Evolutionary conservation across 1,284 basidiomycete species (phyloP).

Genomic region (Ceratobasidium sp.): DNA sequence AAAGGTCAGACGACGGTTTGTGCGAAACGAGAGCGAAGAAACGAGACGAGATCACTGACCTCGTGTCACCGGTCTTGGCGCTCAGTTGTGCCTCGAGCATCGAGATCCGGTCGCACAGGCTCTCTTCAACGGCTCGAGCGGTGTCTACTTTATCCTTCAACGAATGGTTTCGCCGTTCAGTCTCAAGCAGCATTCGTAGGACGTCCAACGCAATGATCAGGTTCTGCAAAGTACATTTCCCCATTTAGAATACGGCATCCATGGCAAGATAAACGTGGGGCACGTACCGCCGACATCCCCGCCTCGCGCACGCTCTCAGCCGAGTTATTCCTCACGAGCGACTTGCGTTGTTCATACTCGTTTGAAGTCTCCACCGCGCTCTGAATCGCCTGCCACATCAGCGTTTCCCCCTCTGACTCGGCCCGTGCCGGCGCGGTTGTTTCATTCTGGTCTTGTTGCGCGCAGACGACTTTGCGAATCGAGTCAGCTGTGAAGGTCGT

Average conservation of each 20-base stretch:
- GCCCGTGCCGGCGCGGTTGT: background rate
- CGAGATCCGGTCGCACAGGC: slow-evolving; percentile 34
- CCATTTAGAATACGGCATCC: background rate
- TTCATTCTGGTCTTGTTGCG: background rate
- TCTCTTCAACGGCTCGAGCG: slow-evolving; percentile 29
- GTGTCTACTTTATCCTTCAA: slow-evolving; percentile 21
- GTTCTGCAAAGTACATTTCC: background rate
- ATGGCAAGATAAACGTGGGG: background rate
- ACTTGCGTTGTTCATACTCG: slow-evolving; percentile 20
- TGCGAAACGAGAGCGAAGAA: background rate
- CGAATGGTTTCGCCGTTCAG: background rate
- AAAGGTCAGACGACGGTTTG: background rate
- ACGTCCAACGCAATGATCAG: slow-evolving; percentile 12
- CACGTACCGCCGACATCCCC: slow-evolving; percentile 6
- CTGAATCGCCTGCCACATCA: slow-evolving; percentile 31
- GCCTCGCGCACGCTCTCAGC: background rate
- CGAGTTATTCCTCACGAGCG: slow-evolving; percentile 5
- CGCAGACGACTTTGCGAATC: slow-evolving; percentile 15
- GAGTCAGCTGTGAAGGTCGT: background rate
- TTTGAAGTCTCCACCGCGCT: slow-evolving; percentile 13
- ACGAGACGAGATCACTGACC: background rate
- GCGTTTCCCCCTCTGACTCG: slow-evolving; percentile 7
- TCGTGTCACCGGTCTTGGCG: slow-evolving; percentile 10
- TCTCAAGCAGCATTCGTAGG: slow-evolving; percentile 18
- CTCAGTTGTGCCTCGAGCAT: slow-evolving; percentile 29